Evolutionary conservation across 2,329 filamentous ascomycete species (phyloP).

Genomic region (Endocalyx cinctus): DNA sequence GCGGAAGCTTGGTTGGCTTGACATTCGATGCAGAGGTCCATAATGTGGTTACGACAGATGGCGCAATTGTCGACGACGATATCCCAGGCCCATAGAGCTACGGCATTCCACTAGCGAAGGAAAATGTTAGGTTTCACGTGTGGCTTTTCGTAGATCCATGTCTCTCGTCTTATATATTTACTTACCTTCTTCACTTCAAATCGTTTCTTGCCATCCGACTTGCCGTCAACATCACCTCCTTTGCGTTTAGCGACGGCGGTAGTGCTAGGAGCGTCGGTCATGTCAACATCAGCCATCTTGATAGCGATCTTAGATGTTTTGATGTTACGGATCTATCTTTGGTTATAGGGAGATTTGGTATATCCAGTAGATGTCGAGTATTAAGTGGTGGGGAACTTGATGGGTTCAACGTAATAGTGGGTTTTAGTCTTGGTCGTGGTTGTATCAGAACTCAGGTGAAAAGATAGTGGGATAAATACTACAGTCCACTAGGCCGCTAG

Average conservation of each 20-base stretch:
- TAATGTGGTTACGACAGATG: conserved; percentile 98
- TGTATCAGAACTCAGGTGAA: too few relatives aligned
- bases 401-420: too few relatives aligned
- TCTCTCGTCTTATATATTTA: too few relatives aligned
- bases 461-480: too few relatives aligned
- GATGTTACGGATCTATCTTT: background rate
- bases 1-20: conserved; percentile 98
- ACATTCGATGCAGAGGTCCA: conserved; percentile 99
- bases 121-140: conserved; percentile 9
- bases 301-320: background rate
- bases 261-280: conserved; percentile 74
- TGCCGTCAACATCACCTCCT: conserved; percentile 42
- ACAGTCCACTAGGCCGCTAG: too few relatives aligned
- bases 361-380: too few relatives aligned
- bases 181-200: conserved; percentile 98
- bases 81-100: conserved; percentile 98
- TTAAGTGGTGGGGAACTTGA: too few relatives aligned
- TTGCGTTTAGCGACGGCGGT: conserved; percentile 48
- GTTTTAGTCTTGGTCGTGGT: too few relatives aligned
- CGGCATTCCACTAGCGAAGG: conserved; percentile 80
- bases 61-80: conserved; percentile 99
- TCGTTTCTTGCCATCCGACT: conserved; percentile 76
- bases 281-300: conserved; percentile 90
- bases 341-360: conserved; percentile 1
- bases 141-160: too few relatives aligned